Evolutionary conservation across 2,329 filamentous ascomycete genomes (phyloP).

Genomic region (Didymella keratinophila): DNA sequence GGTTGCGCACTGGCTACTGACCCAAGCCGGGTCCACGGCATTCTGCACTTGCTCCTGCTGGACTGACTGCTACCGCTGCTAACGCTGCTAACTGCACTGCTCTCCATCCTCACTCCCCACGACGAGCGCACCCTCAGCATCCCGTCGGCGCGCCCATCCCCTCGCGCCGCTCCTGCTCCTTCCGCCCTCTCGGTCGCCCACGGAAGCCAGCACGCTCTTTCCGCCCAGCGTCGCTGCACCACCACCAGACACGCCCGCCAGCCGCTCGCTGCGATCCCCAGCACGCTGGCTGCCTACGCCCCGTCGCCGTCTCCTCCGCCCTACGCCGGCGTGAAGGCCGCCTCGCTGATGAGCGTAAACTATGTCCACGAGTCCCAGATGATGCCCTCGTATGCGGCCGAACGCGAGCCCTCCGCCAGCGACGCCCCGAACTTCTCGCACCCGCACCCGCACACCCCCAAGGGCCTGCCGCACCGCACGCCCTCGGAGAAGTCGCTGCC

Average conservation of each 20-base stretch:
- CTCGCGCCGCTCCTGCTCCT: neutral
- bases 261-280: slow-evolving; percentile 23
- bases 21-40: slow-evolving; percentile 8
- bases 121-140: neutral
- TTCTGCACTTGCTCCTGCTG: too few relatives aligned
- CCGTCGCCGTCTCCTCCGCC: slow-evolving; percentile 37
- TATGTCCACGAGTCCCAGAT: slow-evolving; percentile 48
- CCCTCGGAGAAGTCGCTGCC: slow-evolving; percentile 36
- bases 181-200: neutral
- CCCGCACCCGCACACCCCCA: slow-evolving; percentile 45
- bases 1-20: slow-evolving; percentile 11
- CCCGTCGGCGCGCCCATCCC: slow-evolving; percentile 5
- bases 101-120: slow-evolving; percentile 1
- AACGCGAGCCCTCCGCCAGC: slow-evolving; percentile 38
- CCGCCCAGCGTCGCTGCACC: slow-evolving; percentile 15
- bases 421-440: slow-evolving; percentile 23
- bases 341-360: slow-evolving; percentile 41
- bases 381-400: slow-evolving; percentile 62
- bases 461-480: slow-evolving; percentile 38
- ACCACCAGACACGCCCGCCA: slow-evolving; percentile 20
- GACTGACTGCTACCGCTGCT: neutral
- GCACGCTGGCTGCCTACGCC: slow-evolving; percentile 39
- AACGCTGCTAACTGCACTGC: neutral
- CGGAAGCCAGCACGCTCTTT: neutral
- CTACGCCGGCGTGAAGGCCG: slow-evolving; percentile 37